A percentile compares a stretch with the other conserved stretches of the same genome.
These are phyloP conservation scores for Rhizopus delemar DNA, from an alignment of 371 early-diverging fungal genomes.

Conservation along the genomic window DNA sequence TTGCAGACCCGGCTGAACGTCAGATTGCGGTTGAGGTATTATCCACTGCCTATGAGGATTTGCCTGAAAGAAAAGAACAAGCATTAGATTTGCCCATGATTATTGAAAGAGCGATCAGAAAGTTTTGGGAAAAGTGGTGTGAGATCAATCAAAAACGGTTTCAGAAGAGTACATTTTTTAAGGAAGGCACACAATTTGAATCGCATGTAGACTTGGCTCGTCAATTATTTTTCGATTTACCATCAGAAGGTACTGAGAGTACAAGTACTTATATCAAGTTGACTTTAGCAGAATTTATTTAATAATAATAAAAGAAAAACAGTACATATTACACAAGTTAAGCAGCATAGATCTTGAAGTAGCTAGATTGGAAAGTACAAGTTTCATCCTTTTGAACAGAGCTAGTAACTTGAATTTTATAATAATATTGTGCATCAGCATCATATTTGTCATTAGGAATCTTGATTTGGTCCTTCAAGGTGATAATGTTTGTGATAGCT, in stretches of 20 bases:
- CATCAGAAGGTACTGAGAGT: slow-evolving; percentile 68
- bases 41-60: slow-evolving; percentile 64
- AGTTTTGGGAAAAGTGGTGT: slow-evolving; percentile 72
- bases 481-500: slow-evolving; percentile 16
- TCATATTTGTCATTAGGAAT: slow-evolving; percentile 20
- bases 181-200: slow-evolving; percentile 43
- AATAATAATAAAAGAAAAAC: neutral
- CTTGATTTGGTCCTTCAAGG: slow-evolving; percentile 27
- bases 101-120: slow-evolving; percentile 61
- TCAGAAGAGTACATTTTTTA: slow-evolving; percentile 8
- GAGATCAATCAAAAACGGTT: slow-evolving; percentile 30
- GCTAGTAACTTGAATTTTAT: slow-evolving; percentile 22
- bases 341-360: slow-evolving; percentile 17
- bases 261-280: slow-evolving; percentile 57
- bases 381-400: slow-evolving; percentile 14
- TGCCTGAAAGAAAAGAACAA: slow-evolving; percentile 62
- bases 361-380: slow-evolving; percentile 30
- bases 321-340: no score
- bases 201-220: slow-evolving; percentile 63
- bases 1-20: slow-evolving; percentile 81
- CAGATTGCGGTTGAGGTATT: slow-evolving; percentile 77
- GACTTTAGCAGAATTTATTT: neutral
- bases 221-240: slow-evolving; percentile 81
- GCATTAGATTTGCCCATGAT: slow-evolving; percentile 61
- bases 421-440: slow-evolving; percentile 23